phyloP scores from a whole-genome alignment of 2,329 filamentous ascomycete genomes.

The Botrytis galanthina region DNA sequence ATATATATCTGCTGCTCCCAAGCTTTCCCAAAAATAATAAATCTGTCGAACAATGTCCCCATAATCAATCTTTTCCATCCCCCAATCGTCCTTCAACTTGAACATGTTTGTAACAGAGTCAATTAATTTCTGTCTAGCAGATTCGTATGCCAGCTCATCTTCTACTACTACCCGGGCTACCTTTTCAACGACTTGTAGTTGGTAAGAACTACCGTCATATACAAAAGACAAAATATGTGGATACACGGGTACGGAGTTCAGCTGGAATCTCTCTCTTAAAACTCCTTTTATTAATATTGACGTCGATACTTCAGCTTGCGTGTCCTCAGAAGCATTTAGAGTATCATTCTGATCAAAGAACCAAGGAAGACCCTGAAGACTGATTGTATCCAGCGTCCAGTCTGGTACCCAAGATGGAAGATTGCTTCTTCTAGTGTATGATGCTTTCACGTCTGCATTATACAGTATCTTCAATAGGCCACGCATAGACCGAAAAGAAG shows the following conservation, averaged over 20 bases:
- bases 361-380: not conserved
- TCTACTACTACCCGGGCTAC: not conserved
- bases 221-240: not conserved
- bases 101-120: not conserved
- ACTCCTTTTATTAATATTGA: not conserved
- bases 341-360: not conserved
- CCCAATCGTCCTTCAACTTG: not conserved
- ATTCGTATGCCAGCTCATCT: not conserved
- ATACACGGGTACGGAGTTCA: not conserved
- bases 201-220: fast-evolving
- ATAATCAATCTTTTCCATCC: too few relatives aligned
- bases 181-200: not conserved
- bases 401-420: not conserved
- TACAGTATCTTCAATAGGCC: not conserved
- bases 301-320: not conserved
- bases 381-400: not conserved
- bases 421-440: not conserved
- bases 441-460: not conserved
- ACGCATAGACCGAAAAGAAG: not conserved
- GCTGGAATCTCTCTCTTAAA: fast-evolving
- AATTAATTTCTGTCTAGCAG: not conserved
- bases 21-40: not conserved
- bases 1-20: not conserved
- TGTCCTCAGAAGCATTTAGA: not conserved
- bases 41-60: too few relatives aligned